phyloP scores from a whole-genome alignment of 306 rosid species.

The Hylodesmum podocarpum region DNA sequence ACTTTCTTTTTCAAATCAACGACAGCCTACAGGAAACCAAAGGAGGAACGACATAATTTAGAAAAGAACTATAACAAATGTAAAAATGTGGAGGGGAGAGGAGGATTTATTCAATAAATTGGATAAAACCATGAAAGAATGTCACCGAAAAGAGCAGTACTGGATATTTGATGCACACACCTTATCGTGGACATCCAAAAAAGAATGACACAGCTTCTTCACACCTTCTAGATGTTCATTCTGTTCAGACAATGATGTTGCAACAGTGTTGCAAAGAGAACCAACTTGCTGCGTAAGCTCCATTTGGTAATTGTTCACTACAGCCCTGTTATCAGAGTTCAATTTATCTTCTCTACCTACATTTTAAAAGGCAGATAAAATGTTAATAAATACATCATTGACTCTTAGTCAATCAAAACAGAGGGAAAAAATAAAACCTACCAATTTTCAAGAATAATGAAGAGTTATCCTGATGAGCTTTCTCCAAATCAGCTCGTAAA shows the following conservation, averaged over 20 bases:
- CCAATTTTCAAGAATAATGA: conserved; percentile 81
- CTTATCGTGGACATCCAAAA: conserved; percentile 69
- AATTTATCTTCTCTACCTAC: conserved; percentile 86
- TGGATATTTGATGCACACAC: conserved; percentile 33
- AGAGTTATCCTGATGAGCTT: conserved; percentile 73
- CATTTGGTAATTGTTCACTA: conserved; percentile 70
- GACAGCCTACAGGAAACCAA: conserved; percentile 51
- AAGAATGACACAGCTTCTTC: conserved; percentile 68
- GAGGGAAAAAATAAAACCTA: conserved; percentile 18
- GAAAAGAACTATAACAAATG: background rate
- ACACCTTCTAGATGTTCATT: conserved; percentile 74
- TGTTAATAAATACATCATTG: background rate
- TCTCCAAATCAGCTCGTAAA: conserved; percentile 79
- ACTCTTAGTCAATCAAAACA: background rate
- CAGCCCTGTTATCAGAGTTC: conserved; percentile 64
- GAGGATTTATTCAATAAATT: background rate
- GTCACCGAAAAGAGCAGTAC: background rate
- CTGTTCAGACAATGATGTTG: conserved; percentile 64
- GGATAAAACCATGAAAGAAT: background rate
- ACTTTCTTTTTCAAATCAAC: conserved; percentile 65
- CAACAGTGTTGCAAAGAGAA: conserved; percentile 70
- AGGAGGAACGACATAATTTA: background rate
- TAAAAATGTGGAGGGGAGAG: background rate
- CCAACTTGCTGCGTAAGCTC: conserved; percentile 73
- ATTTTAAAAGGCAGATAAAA: background rate